Conservation (phyloP, 306 rosid genomes). For the Potentilla sterilis region DNA sequence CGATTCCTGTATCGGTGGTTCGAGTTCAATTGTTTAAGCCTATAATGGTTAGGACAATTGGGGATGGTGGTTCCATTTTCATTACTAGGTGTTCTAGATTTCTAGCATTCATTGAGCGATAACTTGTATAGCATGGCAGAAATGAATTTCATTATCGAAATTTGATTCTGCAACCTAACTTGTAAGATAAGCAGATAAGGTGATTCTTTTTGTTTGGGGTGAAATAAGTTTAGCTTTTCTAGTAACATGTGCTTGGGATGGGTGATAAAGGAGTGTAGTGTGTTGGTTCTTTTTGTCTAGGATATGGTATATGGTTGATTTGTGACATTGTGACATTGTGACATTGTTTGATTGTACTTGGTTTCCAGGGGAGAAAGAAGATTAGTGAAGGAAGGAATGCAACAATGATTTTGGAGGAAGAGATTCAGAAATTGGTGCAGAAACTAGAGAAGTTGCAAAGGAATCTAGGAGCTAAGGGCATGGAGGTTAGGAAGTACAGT, state of each 20-base stretch:
- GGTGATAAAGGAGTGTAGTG: neutral
- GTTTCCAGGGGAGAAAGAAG: slow-evolving; percentile 65
- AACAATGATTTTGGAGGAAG: slow-evolving; percentile 53
- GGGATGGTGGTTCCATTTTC: too few species aligned
- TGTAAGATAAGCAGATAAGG: too few species aligned
- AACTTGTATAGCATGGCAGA: too few species aligned
- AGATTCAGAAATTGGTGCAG: slow-evolving; percentile 55
- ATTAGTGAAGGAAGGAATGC: slow-evolving; percentile 53
- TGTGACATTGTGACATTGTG: neutral
- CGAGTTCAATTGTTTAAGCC: too few species aligned
- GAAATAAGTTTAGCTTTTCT: neutral
- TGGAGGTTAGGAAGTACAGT: slow-evolving; percentile 25
- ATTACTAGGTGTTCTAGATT: too few species aligned
- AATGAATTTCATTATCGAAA: too few species aligned
- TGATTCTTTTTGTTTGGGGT: neutral
- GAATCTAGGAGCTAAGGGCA: slow-evolving; percentile 43
- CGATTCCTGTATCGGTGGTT: too few species aligned
- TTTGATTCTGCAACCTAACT: too few species aligned
- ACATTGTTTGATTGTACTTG: slow-evolving; percentile 13
- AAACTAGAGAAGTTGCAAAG: slow-evolving; percentile 64
- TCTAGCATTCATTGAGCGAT: too few species aligned
- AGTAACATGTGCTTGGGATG: neutral
- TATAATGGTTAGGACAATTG: too few species aligned
- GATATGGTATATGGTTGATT: neutral
- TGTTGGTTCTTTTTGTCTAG: neutral